These are phyloP conservation scores for Naganishia onofrii DNA, from an alignment of 768 basidiomycete genomes.

Conservation along the genomic window DNA sequence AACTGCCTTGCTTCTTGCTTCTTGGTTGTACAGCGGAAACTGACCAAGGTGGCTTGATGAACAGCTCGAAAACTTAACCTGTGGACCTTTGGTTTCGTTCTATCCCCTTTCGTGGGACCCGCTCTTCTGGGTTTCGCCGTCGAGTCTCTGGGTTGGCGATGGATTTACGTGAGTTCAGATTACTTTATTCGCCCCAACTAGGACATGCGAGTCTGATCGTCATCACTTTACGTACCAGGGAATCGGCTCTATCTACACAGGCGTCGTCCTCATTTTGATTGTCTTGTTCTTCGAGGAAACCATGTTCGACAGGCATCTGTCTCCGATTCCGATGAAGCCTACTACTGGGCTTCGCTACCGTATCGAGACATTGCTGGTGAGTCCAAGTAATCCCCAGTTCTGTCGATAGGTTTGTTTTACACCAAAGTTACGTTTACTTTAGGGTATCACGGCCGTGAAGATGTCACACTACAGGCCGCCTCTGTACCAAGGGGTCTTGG, in stretches of 20 bases:
- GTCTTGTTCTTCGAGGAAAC: constrained; percentile 66
- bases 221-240: no score
- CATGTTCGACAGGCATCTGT: constrained; percentile 58
- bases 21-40: no score
- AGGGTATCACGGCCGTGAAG: constrained; percentile 62
- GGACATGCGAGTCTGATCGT: no score
- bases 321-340: constrained; percentile 56
- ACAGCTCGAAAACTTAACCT: constrained; percentile 58
- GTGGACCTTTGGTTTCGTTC: constrained; percentile 72
- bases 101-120: constrained; percentile 56
- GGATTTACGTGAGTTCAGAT: constrained; percentile 16
- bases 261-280: constrained; percentile 61
- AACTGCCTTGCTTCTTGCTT: no score
- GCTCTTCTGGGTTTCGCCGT: constrained; percentile 17
- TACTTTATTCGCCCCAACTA: no score
- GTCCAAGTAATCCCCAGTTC: background rate
- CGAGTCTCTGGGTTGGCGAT: constrained; percentile 21
- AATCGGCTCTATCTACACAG: constrained; percentile 63
- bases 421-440: background rate
- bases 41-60: background rate
- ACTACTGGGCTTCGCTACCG: constrained; percentile 58
- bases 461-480: constrained; percentile 60
- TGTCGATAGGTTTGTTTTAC: background rate
- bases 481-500: constrained; percentile 42
- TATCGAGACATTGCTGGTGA: constrained; percentile 58